phyloP scores from a whole-genome alignment of 2,329 filamentous ascomycete species.

The Colletotrichum graminicola region DNA sequence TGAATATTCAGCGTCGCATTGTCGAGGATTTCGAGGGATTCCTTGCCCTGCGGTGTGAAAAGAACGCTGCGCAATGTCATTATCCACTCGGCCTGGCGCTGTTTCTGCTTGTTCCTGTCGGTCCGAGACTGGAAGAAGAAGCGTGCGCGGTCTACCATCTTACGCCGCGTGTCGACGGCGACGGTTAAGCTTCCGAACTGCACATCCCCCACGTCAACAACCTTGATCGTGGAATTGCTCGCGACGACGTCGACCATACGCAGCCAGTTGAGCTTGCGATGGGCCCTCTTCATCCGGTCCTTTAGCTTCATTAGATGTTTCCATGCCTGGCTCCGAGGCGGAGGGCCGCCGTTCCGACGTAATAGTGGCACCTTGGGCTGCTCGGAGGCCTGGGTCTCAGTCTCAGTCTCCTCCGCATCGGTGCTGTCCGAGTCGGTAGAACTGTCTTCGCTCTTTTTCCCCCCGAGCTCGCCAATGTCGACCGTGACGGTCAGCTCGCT shows the following conservation, averaged over 20 bases:
- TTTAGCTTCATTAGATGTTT: constrained; percentile 82
- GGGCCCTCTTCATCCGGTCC: constrained; percentile 86
- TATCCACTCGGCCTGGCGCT: constrained; percentile 91
- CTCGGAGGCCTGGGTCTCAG: constrained; percentile 25
- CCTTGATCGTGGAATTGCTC: constrained; percentile 79
- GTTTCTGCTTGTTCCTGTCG: constrained; percentile 66
- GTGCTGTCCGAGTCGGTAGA: constrained; percentile 47
- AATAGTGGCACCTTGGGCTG: constrained; percentile 42
- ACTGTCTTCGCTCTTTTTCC: constrained; percentile 56
- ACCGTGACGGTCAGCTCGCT: constrained; percentile 88
- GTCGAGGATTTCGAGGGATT: constrained; percentile 90
- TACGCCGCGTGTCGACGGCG: constrained; percentile 89
- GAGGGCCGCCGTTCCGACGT: constrained; percentile 48
- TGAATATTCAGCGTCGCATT: constrained; percentile 91
- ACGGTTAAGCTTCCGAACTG: constrained; percentile 88
- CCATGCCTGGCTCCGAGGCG: constrained; percentile 80
- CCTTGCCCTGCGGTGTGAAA: constrained; percentile 86
- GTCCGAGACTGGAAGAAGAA: constrained; percentile 86
- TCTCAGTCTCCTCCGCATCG: constrained; percentile 42
- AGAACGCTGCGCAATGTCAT: constrained; percentile 86
- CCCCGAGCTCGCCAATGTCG: constrained; percentile 76
- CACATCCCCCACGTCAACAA: constrained; percentile 85
- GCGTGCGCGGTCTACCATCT: constrained; percentile 90
- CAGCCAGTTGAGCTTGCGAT: constrained; percentile 89
- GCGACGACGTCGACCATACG: constrained; percentile 90